Conservation (phyloP, 108 stramenopile genomes). For the Nitzschia sp. region DNA sequence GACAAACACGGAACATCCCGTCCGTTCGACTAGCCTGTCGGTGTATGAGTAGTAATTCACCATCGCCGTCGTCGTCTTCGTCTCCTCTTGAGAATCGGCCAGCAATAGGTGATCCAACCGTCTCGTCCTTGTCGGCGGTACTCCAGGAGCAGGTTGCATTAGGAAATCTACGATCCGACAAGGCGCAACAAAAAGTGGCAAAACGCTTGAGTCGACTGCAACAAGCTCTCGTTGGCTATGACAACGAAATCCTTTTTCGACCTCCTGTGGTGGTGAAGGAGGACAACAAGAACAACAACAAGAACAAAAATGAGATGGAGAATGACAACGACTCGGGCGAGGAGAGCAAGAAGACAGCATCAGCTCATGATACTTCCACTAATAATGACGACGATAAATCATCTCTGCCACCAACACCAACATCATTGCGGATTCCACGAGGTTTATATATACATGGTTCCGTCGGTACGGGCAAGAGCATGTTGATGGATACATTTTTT, state of each 20-base stretch:
- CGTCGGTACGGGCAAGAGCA: conserved; percentile 97
- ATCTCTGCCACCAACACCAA: neutral
- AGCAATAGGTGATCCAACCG: no score
- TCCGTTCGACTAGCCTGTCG: no score
- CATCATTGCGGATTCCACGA: conserved; percentile 49
- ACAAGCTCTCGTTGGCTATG: conserved; percentile 47
- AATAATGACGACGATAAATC: conserved; percentile 1
- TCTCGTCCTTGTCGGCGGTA: conserved; percentile 4
- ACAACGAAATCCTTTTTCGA: conserved; percentile 26
- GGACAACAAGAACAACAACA: neutral
- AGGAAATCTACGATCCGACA: conserved; percentile 34
- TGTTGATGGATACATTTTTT: conserved; percentile 95
- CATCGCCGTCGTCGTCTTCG: no score
- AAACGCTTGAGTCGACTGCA: conserved; percentile 56
- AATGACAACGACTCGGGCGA: neutral
- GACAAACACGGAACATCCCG: no score
- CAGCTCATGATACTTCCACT: no score
- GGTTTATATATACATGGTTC: conserved; percentile 90
- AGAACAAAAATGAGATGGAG: conserved; percentile 1
- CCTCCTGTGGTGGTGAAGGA: neutral
- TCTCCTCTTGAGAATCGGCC: no score
- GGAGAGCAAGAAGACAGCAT: neutral
- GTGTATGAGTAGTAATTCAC: no score
- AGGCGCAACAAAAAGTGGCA: conserved; percentile 52
- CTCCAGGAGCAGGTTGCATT: conserved; percentile 18